Base-by-base conservation (phyloP, 2,329 filamentous ascomycete genomes). In the Chalara sp. region DNA sequence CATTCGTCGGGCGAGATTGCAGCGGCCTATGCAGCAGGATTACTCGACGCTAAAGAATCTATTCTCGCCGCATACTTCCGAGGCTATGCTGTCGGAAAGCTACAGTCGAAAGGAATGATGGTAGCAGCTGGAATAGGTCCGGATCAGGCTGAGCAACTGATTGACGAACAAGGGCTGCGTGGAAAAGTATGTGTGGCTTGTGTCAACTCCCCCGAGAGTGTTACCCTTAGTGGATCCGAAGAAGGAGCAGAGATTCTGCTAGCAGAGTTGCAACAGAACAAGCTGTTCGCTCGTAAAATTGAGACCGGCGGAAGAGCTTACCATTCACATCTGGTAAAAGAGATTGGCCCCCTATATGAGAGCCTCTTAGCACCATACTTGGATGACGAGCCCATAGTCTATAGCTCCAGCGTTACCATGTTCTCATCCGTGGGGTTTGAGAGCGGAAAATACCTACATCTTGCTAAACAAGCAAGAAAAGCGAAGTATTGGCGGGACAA, bases 1-100 rank as follows among this genome's bases (percentile, higher is more conserved):
- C 74, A 76, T 56, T 75, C 72, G 2, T 68, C 65, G 33, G 74
- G 74, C 28, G 74, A 76, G 53, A 75, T 76, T 35, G 71, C 59
- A 4, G 73, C 74, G 2, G 73, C 73, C 0, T 76, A 70, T 47
- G 64, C 71, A 1, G 58, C 68, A 1, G 68, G 66, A 3, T 58
- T 59, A 1, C 33, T 72, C 1, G 62, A 59, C 11, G 54, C 55
- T 5, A 55, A 60, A 6, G 60, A 66, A 37, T 68, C 70, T 10
- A 59, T 66, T 62, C 65, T 68, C 1, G 66, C 74, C 8, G 76
- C 76, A 1, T 81, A 78, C 56, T 58, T 62, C 53, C 52, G 67
- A 44, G 56, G 56, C 13, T 37, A 47, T n/a, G 47, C 33, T 2
- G 51, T 53, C 21, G 21, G 21, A 5, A 21, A 41, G 28, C 47